phyloP scores from a whole-genome alignment of 805 yeast genomes.

The Saccharomycopsis fermentans region DNA sequence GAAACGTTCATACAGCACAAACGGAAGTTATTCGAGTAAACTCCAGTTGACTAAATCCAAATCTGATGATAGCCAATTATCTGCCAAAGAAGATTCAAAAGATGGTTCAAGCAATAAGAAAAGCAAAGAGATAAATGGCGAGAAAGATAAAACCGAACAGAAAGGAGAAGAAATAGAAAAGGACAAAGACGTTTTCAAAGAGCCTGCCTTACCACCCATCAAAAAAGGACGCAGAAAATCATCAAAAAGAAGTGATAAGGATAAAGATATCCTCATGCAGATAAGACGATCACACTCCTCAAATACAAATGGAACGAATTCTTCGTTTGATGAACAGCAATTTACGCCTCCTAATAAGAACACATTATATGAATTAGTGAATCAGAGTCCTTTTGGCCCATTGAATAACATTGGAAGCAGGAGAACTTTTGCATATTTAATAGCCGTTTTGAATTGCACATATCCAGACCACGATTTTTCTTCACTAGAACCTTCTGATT shows the following conservation, averaged over 20 bases:
- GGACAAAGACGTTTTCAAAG: conserved; percentile 1
- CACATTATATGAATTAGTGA: conserved; percentile 13
- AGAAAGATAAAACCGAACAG: neutral
- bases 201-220: neutral
- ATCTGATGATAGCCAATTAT: neutral
- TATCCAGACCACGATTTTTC: conserved; percentile 96
- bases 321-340: conserved; percentile 1
- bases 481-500: conserved; percentile 69
- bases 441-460: conserved; percentile 82
- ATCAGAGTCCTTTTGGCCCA: conserved; percentile 78
- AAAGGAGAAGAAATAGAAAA: neutral
- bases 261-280: neutral
- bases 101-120: neutral
- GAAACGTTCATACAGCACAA: neutral
- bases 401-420: conserved; percentile 76
- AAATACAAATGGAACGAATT: neutral
- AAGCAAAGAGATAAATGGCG: neutral
- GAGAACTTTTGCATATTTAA: conserved; percentile 80
- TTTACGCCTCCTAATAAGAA: conserved; percentile 7
- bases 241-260: neutral
- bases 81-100: neutral
- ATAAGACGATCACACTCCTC: neutral
- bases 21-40: neutral
- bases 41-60: neutral
- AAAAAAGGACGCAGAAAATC: neutral